These are phyloP conservation scores for Prototheca stagnorum DNA, from an alignment of 163 green algal genomes.

Conservation along the genomic window DNA sequence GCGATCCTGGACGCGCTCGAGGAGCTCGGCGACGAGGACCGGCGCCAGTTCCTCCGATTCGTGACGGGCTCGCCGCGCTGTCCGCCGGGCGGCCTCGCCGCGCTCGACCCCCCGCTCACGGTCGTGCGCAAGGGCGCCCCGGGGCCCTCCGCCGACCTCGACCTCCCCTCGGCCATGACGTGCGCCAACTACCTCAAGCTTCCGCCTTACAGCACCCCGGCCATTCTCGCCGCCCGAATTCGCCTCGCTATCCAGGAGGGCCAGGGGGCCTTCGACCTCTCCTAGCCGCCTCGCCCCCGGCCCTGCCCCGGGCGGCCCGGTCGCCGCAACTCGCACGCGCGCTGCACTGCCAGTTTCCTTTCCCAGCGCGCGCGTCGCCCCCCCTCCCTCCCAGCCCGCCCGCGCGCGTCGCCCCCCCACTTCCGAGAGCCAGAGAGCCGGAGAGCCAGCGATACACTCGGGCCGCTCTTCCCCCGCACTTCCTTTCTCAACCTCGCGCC, in stretches of 20 bases:
- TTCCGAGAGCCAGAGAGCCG: no score
- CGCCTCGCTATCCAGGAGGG: conserved; percentile 82
- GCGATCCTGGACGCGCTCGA: conserved; percentile 67
- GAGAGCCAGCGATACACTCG: no score
- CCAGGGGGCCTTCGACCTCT: conserved; percentile 87
- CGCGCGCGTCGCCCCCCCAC: no score
- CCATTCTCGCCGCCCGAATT: conserved; percentile 62
- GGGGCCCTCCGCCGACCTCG: conserved; percentile 36
- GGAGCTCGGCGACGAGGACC: conserved; percentile 54
- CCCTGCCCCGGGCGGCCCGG: no score
- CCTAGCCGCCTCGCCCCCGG: no score
- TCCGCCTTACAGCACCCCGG: conserved; percentile 79
- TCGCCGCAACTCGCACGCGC: no score
- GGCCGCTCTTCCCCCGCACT: no score
- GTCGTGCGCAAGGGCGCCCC: conserved; percentile 81
- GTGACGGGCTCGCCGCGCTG: conserved; percentile 84
- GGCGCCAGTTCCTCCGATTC: conserved; percentile 82
- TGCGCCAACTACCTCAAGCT: conserved; percentile 99
- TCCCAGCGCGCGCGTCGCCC: no score
- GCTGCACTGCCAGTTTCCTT: no score
- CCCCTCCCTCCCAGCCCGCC: no score
- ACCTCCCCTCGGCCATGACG: conserved; percentile 93
- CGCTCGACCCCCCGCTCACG: conserved; percentile 74
- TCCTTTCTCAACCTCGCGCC: no score
- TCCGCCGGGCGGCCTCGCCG: conserved; percentile 75